These are phyloP conservation scores for Saccharomycopsis amapae DNA, from an alignment of 805 yeast species.

Conservation along the genomic window DNA sequence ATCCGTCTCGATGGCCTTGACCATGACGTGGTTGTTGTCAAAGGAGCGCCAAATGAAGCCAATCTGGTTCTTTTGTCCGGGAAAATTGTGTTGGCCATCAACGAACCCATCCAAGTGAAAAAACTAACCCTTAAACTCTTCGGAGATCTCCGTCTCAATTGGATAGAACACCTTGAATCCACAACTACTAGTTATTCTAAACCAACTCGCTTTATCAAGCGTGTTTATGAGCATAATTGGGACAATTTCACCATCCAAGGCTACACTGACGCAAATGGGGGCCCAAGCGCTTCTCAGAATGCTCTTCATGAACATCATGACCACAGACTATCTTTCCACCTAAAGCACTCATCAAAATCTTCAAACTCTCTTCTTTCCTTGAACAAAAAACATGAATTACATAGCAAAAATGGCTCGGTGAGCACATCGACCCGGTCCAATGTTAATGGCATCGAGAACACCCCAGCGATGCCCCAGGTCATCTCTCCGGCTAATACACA, in stretches of 20 bases:
- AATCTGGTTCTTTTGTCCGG: conserved; percentile 72
- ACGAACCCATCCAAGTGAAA: conserved; percentile 67
- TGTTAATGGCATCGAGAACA: neutral
- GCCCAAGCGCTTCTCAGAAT: no score
- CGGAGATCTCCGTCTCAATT: conserved; percentile 59
- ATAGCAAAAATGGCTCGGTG: no score
- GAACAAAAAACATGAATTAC: no score
- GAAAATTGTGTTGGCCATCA: conserved; percentile 63
- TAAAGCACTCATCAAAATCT: conserved; percentile 7
- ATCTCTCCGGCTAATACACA: neutral
- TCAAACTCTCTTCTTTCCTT: conserved; percentile 11
- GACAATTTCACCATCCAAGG: conserved; percentile 53
- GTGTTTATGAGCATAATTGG: conserved; percentile 74
- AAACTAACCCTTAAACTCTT: conserved; percentile 56
- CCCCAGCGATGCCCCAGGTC: neutral
- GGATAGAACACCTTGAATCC: conserved; percentile 49
- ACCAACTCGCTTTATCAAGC: conserved; percentile 49
- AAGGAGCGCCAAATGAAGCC: conserved; percentile 75
- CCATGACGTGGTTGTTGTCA: conserved; percentile 70
- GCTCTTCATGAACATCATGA: no score
- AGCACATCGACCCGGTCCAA: neutral
- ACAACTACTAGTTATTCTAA: conserved; percentile 35
- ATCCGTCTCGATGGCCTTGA: conserved; percentile 59
- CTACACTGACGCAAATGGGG: conserved; percentile 23
- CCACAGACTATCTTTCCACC: conserved; percentile 2